Evolutionary conservation across 345 rosid species (phyloP).

Genomic region (Orychophragmus violaceus): DNA sequence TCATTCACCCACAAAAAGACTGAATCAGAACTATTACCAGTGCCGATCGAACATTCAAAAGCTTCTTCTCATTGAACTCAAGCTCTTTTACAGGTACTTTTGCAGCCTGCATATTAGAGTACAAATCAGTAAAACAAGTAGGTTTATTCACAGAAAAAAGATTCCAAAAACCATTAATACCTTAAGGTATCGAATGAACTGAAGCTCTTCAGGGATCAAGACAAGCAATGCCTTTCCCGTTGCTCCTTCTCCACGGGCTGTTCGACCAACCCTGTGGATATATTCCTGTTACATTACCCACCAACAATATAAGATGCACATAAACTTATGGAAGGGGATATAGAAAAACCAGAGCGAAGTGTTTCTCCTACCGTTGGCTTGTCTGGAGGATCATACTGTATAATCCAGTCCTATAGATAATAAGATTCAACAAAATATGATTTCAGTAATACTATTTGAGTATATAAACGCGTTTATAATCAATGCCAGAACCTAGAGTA

Average conservation of each 20-base stretch:
- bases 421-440: background rate
- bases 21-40: constrained; percentile 45
- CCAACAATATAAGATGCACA: background rate
- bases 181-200: constrained; percentile 84
- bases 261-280: constrained; percentile 97
- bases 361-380: constrained; percentile 59
- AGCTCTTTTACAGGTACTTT: constrained; percentile 90
- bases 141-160: background rate
- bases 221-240: constrained; percentile 89
- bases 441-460: background rate
- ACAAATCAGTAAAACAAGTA: background rate
- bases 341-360: background rate
- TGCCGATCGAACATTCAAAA: constrained; percentile 72
- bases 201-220: constrained; percentile 92
- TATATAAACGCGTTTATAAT: background rate
- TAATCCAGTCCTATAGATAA: constrained; percentile 79
- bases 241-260: constrained; percentile 98
- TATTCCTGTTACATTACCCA: constrained; percentile 53
- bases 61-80: constrained; percentile 71
- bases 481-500: background rate
- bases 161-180: constrained; percentile 22
- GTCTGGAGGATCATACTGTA: constrained; percentile 98
- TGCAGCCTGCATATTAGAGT: constrained; percentile 46
- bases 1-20: background rate
- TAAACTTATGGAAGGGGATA: background rate